Conservation (phyloP, 1,284 basidiomycete genomes). For the Chondrostereum purpureum region DNA sequence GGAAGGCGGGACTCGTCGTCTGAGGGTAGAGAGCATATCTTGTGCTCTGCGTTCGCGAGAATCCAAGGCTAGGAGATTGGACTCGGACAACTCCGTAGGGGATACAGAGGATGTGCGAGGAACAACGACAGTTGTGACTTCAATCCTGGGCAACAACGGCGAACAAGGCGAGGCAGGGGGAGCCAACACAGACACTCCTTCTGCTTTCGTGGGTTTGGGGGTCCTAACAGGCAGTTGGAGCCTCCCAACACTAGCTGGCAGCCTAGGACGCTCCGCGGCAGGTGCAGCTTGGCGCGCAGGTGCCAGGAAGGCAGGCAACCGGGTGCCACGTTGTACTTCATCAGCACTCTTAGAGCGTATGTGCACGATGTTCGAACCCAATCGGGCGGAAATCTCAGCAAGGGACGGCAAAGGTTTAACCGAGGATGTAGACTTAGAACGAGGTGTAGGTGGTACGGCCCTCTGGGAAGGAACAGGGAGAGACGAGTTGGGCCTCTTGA, state of each 20-base stretch:
- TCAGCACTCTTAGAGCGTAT: slow-evolving; percentile 14
- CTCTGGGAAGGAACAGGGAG: slow-evolving; percentile 16
- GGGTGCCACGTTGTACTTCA: slow-evolving; percentile 20
- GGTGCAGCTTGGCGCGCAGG: slow-evolving; percentile 15
- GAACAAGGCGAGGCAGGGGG: slow-evolving; percentile 29
- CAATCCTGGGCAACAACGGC: slow-evolving; percentile 33
- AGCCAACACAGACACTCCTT: slow-evolving; percentile 15
- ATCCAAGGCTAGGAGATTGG: slow-evolving; percentile 43
- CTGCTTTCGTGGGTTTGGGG: slow-evolving; percentile 18
- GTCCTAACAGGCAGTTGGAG: slow-evolving; percentile 38
- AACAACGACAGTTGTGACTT: slow-evolving; percentile 44
- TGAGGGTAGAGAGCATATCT: slow-evolving; percentile 59
- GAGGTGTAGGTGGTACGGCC: slow-evolving; percentile 13
- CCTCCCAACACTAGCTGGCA: slow-evolving; percentile 42
- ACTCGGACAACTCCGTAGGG: slow-evolving; percentile 44
- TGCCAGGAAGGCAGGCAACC: slow-evolving; percentile 41
- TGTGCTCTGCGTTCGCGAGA: slow-evolving; percentile 43
- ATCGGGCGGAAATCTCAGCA: slow-evolving; percentile 65
- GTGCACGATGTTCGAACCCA: slow-evolving; percentile 33
- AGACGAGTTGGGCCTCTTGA: slow-evolving; percentile 30
- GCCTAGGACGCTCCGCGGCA: slow-evolving; percentile 21
- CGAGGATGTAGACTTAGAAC: slow-evolving; percentile 13
- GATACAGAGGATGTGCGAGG: slow-evolving; percentile 38
- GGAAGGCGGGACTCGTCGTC: slow-evolving; percentile 41
- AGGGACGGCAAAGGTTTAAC: slow-evolving; percentile 52